phyloP scores from a whole-genome alignment of 2,329 filamentous ascomycete species.

The Whalleya microplaca region DNA sequence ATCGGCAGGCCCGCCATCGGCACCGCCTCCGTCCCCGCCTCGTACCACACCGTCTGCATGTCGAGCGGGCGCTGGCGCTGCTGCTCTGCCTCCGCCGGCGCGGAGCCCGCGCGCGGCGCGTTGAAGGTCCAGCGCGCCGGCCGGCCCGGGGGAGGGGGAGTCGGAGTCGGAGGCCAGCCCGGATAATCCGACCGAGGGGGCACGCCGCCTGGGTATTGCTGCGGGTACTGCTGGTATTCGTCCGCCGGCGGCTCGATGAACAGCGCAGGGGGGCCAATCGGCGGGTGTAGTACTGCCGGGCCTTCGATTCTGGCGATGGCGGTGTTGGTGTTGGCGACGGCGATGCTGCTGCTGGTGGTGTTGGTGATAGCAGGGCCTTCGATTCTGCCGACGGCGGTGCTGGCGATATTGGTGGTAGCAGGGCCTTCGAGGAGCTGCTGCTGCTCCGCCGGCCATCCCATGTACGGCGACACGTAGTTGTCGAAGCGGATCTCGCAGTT shows the following conservation, averaged over 20 bases:
- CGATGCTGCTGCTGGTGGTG: background rate
- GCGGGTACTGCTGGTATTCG: background rate
- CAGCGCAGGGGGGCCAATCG: too few relatives aligned
- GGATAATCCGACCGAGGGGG: too few relatives aligned
- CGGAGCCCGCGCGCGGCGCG: constrained; percentile 7
- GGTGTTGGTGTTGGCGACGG: background rate
- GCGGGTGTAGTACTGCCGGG: too few relatives aligned
- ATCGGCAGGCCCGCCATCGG: constrained; percentile 44
- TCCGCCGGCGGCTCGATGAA: too few relatives aligned
- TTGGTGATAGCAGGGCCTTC: too few relatives aligned
- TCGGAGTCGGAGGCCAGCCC: background rate
- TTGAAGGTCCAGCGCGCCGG: constrained; percentile 20
- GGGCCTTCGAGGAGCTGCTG: too few relatives aligned
- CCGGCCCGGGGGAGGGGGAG: constrained; percentile 1
- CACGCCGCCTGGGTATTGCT: background rate
- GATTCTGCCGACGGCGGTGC: too few relatives aligned
- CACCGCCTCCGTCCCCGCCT: constrained; percentile 4
- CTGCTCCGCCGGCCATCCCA: background rate
- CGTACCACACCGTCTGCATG: constrained; percentile 25
- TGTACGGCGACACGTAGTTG: constrained; percentile 29
- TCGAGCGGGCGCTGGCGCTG: constrained; percentile 19
- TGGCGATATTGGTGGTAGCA: too few relatives aligned
- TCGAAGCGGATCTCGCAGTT: constrained; percentile 40
- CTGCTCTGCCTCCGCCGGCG: background rate
- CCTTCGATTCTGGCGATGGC: background rate